phyloP scores from a whole-genome alignment of 2,329 filamentous ascomycete species.

The Microascus cirrosus region DNA sequence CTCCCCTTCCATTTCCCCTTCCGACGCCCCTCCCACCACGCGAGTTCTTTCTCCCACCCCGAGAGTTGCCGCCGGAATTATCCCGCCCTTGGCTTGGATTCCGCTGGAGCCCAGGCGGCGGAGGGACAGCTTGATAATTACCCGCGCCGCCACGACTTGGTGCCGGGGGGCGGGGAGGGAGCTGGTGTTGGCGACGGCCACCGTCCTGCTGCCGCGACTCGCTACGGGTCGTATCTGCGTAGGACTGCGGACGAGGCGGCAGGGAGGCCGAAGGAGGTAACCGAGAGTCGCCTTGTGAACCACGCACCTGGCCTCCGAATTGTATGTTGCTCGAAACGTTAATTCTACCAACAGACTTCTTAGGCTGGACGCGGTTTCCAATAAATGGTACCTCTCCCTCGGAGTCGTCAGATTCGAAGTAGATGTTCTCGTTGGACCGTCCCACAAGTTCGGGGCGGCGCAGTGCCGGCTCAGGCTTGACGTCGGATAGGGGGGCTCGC shows the following conservation, averaged over 20 bases:
- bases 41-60: not conserved
- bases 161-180: not conserved
- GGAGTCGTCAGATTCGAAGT: constrained; percentile 3
- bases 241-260: not conserved
- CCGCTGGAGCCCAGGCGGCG: not conserved
- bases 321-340: constrained; percentile 3
- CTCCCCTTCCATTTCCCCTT: not conserved
- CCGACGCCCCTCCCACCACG: not conserved
- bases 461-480: not conserved
- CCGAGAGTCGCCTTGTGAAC: not conserved
- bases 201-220: not conserved
- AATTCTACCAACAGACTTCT: constrained; percentile 1
- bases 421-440: not conserved
- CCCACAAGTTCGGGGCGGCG: constrained; percentile 3
- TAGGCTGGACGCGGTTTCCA: not conserved
- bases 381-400: constrained; percentile 1
- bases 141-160: not conserved
- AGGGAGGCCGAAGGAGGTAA: not conserved
- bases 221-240: not conserved
- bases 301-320: not conserved
- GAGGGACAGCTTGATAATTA: not conserved
- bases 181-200: not conserved
- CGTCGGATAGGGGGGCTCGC: not conserved
- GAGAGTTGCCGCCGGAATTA: not conserved
- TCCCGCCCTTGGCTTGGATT: not conserved